These are phyloP conservation scores for Phytophthora foliorum DNA, from an alignment of 352 stramenopile species.

Conservation along the genomic window DNA sequence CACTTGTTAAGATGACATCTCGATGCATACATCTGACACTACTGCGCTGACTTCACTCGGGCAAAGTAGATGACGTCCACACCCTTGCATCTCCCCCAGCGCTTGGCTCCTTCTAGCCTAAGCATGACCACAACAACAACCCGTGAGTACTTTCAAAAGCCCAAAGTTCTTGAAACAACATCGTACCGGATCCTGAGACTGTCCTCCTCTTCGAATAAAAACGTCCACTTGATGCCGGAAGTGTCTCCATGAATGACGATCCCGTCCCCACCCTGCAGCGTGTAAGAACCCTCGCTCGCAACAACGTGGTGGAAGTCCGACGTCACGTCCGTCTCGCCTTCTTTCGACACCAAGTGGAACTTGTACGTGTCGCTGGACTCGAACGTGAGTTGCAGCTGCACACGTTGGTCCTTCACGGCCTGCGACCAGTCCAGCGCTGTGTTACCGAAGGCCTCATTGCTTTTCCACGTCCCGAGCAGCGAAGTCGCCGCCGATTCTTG, in stretches of 20 bases:
- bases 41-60: slow-evolving; percentile 17
- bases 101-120: slow-evolving; percentile 78
- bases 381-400: slow-evolving; percentile 57
- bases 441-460: slow-evolving; percentile 82
- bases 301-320: slow-evolving; percentile 64
- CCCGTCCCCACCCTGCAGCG: slow-evolving; percentile 32
- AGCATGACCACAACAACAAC: neutral
- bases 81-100: slow-evolving; percentile 80
- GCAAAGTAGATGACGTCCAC: slow-evolving; percentile 88
- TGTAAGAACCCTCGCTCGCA: slow-evolving; percentile 51
- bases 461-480: slow-evolving; percentile 61
- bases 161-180: neutral
- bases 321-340: slow-evolving; percentile 48
- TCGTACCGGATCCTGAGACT: slow-evolving; percentile 64
- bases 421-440: slow-evolving; percentile 82
- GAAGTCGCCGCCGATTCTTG: slow-evolving; percentile 11
- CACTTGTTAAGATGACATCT: slow-evolving; percentile 1
- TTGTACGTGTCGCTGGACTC: slow-evolving; percentile 40
- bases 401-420: slow-evolving; percentile 63
- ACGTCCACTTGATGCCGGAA: slow-evolving; percentile 74
- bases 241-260: slow-evolving; percentile 55
- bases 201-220: slow-evolving; percentile 72
- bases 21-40: slow-evolving; percentile 11
- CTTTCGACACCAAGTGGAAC: slow-evolving; percentile 47
- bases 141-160: neutral